Conservation (phyloP, 2,329 filamentous ascomycete genomes). For the Chaetomiaceae sp. region DNA sequence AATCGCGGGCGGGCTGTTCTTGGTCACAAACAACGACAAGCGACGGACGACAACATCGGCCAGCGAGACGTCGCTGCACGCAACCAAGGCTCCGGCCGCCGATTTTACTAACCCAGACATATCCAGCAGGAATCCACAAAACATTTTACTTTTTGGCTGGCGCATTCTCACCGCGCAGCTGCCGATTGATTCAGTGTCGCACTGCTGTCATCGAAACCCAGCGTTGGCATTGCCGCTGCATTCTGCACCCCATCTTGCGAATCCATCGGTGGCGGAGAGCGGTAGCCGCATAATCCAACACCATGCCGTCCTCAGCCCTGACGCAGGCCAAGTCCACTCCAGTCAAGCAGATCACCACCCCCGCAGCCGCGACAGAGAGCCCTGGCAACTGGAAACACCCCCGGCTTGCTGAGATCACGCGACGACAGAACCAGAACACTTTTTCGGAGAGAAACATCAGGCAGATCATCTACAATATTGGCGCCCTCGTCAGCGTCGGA, state of each 20-base stretch:
- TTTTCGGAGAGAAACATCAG: conserved; percentile 76
- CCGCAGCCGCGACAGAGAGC: conserved; percentile 48
- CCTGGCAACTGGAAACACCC: conserved; percentile 90
- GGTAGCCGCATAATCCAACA: conserved; percentile 8
- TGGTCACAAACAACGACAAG: conserved; percentile 2
- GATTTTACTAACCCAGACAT: conserved; percentile 27
- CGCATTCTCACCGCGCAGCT: no score
- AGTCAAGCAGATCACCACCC: conserved; percentile 28
- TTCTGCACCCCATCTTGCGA: not conserved
- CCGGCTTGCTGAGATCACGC: conserved; percentile 78
- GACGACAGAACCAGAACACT: conserved; percentile 69
- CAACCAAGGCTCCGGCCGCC: conserved; percentile 30
- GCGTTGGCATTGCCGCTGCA: no score
- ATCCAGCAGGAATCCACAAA: conserved; percentile 17
- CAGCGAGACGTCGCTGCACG: conserved; percentile 1
- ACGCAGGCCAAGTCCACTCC: conserved; percentile 24
- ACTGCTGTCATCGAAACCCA: no score
- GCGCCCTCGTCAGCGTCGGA: conserved; percentile 36
- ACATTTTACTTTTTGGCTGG: not conserved
- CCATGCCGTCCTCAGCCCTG: conserved; percentile 32
- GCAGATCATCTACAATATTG: conserved; percentile 64
- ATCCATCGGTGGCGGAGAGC: not conserved
- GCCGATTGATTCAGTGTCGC: no score
- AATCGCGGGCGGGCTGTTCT: conserved; percentile 10
- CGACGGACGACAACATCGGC: conserved; percentile 3